phyloP scores from a whole-genome alignment of 495 filamentous ascomycete species.

The Hyaloscypha variabilis region DNA sequence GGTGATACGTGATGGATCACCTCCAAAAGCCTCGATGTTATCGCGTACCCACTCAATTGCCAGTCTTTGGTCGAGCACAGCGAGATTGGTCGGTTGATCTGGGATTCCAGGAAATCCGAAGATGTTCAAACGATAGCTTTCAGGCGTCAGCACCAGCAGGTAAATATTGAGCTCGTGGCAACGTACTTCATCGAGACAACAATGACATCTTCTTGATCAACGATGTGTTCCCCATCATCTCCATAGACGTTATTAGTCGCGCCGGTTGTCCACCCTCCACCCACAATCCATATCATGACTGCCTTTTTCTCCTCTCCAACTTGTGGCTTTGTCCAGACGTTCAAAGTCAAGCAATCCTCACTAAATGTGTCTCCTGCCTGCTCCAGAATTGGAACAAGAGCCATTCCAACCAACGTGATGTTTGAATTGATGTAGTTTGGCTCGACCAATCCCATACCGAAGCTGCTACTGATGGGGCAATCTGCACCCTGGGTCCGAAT shows the following conservation, averaged over 20 bases:
- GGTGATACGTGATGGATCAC: no score
- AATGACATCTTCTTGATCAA: slow-evolving; percentile 50
- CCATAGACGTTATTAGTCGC: slow-evolving; percentile 33
- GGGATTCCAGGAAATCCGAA: slow-evolving; percentile 48
- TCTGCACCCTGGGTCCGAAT: no score
- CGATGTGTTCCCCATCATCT: slow-evolving; percentile 43
- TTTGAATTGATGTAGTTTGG: no score
- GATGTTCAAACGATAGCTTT: slow-evolving; percentile 48
- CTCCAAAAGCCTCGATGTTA: background rate
- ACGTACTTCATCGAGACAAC: slow-evolving; percentile 57
- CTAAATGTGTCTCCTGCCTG: background rate
- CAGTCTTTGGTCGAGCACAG: no score
- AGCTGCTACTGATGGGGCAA: no score
- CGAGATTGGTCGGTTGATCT: slow-evolving; percentile 31
- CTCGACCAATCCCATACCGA: no score
- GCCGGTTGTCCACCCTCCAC: slow-evolving; percentile 35
- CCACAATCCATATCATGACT: slow-evolving; percentile 44
- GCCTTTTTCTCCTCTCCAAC: slow-evolving; percentile 25
- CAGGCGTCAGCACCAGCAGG: slow-evolving; percentile 43
- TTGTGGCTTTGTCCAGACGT: slow-evolving; percentile 1
- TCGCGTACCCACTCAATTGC: slow-evolving; percentile 13
- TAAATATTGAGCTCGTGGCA: slow-evolving; percentile 22
- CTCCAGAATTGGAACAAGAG: background rate
- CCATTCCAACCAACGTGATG: no score
- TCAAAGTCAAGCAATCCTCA: slow-evolving; percentile 14